Percentiles rank a stretch among this genome's conserved stretches.
phyloP scores from a whole-genome alignment of 1,139 yeast genomes.

The Pichia sp. region DNA sequence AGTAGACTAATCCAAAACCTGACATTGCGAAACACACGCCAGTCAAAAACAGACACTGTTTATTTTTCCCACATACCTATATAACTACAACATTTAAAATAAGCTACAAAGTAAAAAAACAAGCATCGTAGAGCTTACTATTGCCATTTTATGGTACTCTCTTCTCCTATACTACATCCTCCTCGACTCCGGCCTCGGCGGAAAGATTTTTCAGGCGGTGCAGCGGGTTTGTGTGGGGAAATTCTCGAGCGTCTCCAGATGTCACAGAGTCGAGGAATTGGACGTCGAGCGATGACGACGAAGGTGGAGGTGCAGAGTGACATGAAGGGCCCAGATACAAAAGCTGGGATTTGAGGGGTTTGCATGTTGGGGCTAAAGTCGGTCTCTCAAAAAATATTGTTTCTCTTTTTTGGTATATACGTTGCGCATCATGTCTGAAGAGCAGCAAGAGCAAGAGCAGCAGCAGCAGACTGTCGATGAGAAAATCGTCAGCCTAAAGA shows the following conservation, averaged over 20 bases:
- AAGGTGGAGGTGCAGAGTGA: not conserved
- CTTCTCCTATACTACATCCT: not conserved
- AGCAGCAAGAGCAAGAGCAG: conserved; percentile 7
- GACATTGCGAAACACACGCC: too few relatives aligned
- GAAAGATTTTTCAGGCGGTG: conserved; percentile 13
- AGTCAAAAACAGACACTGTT: not conserved
- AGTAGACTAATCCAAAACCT: conserved; percentile 49
- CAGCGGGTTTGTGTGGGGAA: not conserved
- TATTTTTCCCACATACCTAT: not conserved
- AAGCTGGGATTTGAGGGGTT: not conserved
- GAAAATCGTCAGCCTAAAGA: conserved; percentile 23
- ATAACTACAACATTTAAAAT: not conserved
- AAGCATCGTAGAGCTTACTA: not conserved
- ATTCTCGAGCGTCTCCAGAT: not conserved
- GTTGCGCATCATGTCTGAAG: conserved; percentile 16
- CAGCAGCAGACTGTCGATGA: conserved; percentile 10
- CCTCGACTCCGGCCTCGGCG: conserved; percentile 9
- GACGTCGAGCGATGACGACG: conserved; percentile 7
- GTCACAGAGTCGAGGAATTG: not conserved
- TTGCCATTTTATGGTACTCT: not conserved
- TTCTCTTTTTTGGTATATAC: not conserved
- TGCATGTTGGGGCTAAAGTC: not conserved
- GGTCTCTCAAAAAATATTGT: not conserved
- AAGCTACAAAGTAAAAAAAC: not conserved
- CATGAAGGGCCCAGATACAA: not conserved